Evolutionary conservation across 2,329 filamentous ascomycete species (phyloP), one percentile per base, ranked within the genome.

Genomic region (Botrytis squamosa): DNA sequence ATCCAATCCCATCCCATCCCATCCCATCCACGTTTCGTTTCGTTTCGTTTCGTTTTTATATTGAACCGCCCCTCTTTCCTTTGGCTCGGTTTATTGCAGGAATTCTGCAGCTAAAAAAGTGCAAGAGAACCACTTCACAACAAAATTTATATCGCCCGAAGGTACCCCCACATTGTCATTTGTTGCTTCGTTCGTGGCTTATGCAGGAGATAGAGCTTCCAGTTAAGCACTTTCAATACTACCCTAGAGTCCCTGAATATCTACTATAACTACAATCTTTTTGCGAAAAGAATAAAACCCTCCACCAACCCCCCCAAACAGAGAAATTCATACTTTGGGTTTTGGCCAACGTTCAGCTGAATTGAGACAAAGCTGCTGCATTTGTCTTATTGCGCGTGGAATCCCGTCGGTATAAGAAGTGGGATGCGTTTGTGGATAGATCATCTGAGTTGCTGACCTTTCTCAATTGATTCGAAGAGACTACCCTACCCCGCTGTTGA

Each of bases 321-420:
- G 52, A 68, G 55, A 59, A 68, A 60, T 62, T 67, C 25, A 38
- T 16, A 29, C 40, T 22, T 46, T 16, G 38, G 49, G 25, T 55
- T 20, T 36, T 71, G 65, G 52, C 22, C 12, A 38, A 62, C 52
- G 25, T 25, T 29, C 71, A 77, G 77, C 76, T 76, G 77, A 77
- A 77, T 78, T 77, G 76, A 78, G 76, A 77, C 76, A 76, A 46
- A 70, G 62, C 33, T 70, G 72, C 65, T 71, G 42, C 60, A 52
- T 74, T 71, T 67, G 52, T 70, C 55, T 42, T 38, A 49, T 44
- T 63, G 42, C 64, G 71, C 72, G 73, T 72, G 73, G 71, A 60
- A 44, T 66, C 68, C 67, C 29, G 44, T 20, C 36, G 16, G 38
- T 38, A 57, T 38, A 49, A 49, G 64, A 66, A 52, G 64, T 36